Percentiles rank a stretch among this genome's conserved stretches.
Conservation (phyloP, 345 rosid genomes). For the Gossypium arboreum region DNA sequence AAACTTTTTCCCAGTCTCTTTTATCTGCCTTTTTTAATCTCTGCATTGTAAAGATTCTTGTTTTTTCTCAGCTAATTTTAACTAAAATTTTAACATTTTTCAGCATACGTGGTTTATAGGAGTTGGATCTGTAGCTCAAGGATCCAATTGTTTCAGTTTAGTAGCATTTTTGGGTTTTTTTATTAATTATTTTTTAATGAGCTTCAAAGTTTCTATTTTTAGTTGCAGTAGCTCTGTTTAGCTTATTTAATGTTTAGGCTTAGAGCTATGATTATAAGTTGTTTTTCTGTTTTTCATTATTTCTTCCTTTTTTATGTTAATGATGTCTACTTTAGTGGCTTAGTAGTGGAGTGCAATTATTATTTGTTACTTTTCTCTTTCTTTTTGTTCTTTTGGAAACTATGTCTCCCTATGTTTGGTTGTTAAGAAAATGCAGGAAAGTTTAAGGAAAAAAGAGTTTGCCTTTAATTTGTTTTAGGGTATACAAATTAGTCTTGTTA, state of each 20-base stretch:
- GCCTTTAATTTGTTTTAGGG: not conserved
- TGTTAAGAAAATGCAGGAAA: conserved; percentile 17
- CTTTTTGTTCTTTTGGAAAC: not conserved
- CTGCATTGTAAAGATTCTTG: conserved; percentile 32
- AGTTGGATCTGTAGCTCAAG: conserved; percentile 35
- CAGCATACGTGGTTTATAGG: not conserved
- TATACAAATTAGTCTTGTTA: not conserved
- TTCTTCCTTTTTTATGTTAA: not conserved
- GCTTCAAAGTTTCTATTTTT: not conserved
- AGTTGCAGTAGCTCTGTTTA: not conserved
- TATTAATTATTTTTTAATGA: not conserved
- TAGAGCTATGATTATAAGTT: not conserved
- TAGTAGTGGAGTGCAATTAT: not conserved
- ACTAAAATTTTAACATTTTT: conserved; percentile 5
- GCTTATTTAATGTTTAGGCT: conserved; percentile 11
- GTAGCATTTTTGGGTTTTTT: conserved; percentile 13
- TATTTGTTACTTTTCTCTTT: not conserved
- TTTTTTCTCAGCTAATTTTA: conserved; percentile 12
- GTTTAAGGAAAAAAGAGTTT: not conserved
- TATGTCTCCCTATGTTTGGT: conserved; percentile 13
- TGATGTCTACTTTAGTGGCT: conserved; percentile 2
- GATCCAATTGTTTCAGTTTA: not conserved
- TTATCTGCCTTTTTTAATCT: conserved; percentile 10
- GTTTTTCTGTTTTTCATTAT: not conserved
- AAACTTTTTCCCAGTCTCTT: not conserved